Conservation (phyloP, 495 filamentous ascomycete genomes). For the Chaetomium fimeti region DNA sequence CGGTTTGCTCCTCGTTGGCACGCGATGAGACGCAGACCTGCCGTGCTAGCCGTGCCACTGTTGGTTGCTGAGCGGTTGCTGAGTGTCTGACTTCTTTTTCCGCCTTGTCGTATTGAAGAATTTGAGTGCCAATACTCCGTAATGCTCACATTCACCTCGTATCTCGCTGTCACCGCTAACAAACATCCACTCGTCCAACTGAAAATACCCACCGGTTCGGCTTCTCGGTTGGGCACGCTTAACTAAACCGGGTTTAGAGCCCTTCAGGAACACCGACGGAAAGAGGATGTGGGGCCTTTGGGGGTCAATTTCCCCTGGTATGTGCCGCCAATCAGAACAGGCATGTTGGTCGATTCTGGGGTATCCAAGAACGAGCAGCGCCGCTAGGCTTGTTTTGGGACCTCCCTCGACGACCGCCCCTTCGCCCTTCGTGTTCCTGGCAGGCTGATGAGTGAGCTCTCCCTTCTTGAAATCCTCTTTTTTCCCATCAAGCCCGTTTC, state of each 20-base stretch:
- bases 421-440: slow-evolving; percentile 2
- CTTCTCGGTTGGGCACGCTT: not conserved
- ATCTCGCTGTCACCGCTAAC: not conserved
- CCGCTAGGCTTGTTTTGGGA: not conserved
- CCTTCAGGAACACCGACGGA: not conserved
- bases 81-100: not conserved
- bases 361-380: not conserved
- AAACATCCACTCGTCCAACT: not conserved
- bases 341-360: not conserved
- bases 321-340: not conserved
- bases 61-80: not conserved
- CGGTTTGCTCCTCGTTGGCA: not conserved
- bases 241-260: not conserved
- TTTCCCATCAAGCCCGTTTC: not conserved
- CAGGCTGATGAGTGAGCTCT: not conserved
- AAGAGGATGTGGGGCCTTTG: no score
- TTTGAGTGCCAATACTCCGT: not conserved
- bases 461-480: not conserved
- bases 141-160: not conserved
- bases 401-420: not conserved
- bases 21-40: not conserved
- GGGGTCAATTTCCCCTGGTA: slow-evolving; percentile 11
- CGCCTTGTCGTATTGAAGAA: not conserved
- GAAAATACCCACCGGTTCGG: not conserved
- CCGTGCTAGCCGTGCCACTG: not conserved